These are phyloP conservation scores for Candida coleopterorum DNA, from an alignment of 805 yeast genomes.

Conservation along the genomic window DNA sequence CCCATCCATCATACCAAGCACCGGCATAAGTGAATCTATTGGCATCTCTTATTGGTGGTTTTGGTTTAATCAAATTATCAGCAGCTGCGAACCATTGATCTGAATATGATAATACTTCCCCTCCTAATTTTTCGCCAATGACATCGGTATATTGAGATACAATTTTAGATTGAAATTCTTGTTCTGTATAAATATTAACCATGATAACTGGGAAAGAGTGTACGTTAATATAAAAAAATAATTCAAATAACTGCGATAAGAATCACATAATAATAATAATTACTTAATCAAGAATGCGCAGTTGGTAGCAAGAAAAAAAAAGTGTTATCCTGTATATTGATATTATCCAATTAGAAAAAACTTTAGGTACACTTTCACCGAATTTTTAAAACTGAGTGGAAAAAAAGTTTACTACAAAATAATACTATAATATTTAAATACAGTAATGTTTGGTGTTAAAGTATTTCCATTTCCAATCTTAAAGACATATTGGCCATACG, in stretches of 20 bases:
- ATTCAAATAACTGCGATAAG: no score
- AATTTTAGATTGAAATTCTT: constrained; percentile 42
- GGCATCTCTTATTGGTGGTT: constrained; percentile 75
- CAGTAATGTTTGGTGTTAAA: constrained; percentile 14
- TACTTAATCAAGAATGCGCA: no score
- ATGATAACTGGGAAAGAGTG: no score
- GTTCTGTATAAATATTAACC: constrained; percentile 17
- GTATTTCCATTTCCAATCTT: constrained; percentile 48
- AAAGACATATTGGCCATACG: constrained; percentile 86
- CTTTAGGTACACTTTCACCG: constrained; percentile 3
- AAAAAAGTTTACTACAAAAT: no score
- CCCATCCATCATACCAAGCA: constrained; percentile 99
- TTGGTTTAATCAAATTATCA: constrained; percentile 75
- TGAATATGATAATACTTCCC: constrained; percentile 60
- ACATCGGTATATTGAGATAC: constrained; percentile 67
- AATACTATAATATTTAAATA: no score
- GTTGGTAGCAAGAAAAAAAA: neutral
- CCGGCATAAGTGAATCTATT: constrained; percentile 79
- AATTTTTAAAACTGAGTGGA: no score
- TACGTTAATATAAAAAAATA: no score
- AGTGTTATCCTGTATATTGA: constrained; percentile 7
- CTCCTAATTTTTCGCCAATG: constrained; percentile 80
- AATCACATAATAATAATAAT: no score
- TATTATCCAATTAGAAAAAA: constrained; percentile 9
- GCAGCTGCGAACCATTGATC: constrained; percentile 98